Conservation (phyloP, 208 protist genomes). For the Plasmodiophora brassicae region DNA sequence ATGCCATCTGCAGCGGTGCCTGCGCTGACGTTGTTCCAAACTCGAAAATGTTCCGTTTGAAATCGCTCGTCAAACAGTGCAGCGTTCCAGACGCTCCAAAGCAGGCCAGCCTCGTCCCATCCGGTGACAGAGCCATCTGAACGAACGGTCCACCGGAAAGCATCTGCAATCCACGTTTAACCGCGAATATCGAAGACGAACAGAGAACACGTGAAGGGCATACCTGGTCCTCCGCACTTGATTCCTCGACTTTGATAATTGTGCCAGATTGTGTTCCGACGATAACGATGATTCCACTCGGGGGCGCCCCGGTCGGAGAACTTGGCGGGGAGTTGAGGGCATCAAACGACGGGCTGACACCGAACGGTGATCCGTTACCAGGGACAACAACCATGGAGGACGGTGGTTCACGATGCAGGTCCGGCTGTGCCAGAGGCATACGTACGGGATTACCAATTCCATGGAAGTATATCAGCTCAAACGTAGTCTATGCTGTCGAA, state of each 20-base stretch:
- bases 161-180: neutral
- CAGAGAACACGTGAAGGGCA: neutral
- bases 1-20: neutral
- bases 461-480: neutral
- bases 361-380: no score
- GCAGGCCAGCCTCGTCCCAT: neutral
- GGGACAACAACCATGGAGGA: neutral
- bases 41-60: neutral
- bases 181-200: no score
- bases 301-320: no score
- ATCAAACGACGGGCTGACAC: no score
- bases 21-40: neutral
- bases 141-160: neutral
- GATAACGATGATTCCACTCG: neutral
- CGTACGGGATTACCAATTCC: neutral
- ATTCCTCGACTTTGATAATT: neutral
- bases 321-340: no score
- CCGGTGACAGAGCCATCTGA: neutral
- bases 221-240: neutral
- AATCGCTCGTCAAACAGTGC: neutral
- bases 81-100: neutral
- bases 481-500: neutral
- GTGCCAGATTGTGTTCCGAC: neutral
- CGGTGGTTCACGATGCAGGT: conserved; percentile 1
- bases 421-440: neutral